A percentile compares a stretch with the other conserved stretches of the same genome.
Evolutionary conservation across 345 rosid species (phyloP).

Genomic region (Mangifera indica): DNA sequence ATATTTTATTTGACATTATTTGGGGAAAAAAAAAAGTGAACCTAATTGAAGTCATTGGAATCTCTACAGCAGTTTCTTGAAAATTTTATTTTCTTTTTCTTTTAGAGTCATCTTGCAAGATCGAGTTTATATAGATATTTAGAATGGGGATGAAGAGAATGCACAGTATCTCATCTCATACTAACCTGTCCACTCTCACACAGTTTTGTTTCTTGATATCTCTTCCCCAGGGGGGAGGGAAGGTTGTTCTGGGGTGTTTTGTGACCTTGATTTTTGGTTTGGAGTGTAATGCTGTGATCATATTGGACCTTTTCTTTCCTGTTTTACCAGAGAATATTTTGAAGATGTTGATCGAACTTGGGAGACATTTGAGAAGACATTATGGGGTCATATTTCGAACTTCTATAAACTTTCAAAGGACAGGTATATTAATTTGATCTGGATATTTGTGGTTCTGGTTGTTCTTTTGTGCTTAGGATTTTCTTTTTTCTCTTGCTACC

Average conservation of each 20-base stretch:
- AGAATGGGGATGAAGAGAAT: not conserved
- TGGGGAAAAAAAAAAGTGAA: not conserved
- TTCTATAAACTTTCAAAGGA: conserved; percentile 89
- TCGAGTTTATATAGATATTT: no score
- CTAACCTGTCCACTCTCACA: not conserved
- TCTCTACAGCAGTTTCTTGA: not conserved
- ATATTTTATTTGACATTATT: no score
- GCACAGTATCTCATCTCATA: not conserved
- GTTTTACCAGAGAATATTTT: conserved; percentile 77
- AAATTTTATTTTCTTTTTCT: no score
- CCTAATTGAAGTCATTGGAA: not conserved
- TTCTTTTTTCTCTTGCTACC: not conserved
- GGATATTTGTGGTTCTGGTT: not conserved
- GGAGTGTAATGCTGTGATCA: conserved; percentile 14
- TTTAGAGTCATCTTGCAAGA: no score
- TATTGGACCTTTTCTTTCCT: conserved; percentile 16
- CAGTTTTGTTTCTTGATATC: no score
- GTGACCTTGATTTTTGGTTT: conserved; percentile 13
- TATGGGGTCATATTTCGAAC: conserved; percentile 86
- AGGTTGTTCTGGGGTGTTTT: not conserved
- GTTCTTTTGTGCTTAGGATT: conserved; percentile 18
- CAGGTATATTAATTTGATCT: conserved; percentile 49
- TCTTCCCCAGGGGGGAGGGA: no score
- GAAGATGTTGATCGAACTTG: conserved; percentile 96
- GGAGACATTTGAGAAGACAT: conserved; percentile 96